Base-by-base conservation (phyloP, 139 green algal genomes). In the Desmodesmus armatus region DNA sequence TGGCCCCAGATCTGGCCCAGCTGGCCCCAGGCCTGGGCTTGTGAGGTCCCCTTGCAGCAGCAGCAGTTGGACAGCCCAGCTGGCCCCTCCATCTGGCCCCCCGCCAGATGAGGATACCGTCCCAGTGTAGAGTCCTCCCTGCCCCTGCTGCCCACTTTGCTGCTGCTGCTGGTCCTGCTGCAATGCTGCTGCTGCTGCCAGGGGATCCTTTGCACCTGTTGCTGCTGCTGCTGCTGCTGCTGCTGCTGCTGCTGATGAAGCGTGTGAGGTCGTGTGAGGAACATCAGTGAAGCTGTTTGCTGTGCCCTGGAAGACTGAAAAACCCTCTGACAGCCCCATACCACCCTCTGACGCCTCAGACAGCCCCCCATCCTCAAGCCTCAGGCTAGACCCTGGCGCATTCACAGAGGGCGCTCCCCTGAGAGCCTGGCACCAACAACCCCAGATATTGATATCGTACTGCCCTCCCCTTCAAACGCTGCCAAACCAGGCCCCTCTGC, bases 11-110 rank as follows among this genome's bases (percentile, higher is more conserved):
- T n/a, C n/a, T n/a, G n/a, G n/a, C n/a, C n/a, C n/a, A n/a, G 44
- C 7, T 65, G 49, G 29, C 41, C 37, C 43, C 11, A 80, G 72
- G 37, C 31, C 55, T 58, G 53, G 53, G 27, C 60, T 27, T 23
- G 55, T 83, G 39, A 83, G 35, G 37, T 83, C 76, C 37, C 53
- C 76, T 55, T 83, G 76, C 2, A 83, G 5, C 39, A 83, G 33
- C 2, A 40, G 27, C 29, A 83, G 27, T 39, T 55, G 39, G 58
- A 35, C 33, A 15, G 33, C 60, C 53, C 76, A 83, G 40, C 25
- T 83, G 76, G 17, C 11, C 62, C 62, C 62, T 72, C 62, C 29
- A 31, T 17, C n/a, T 37, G 11, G 11, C 17, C 62, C 62, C 11
- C 29, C 62, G 11, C 62, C 29, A n/a, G n/a, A n/a, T n/a, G n/a